Evolutionary conservation across 306 rosid species (phyloP).

Genomic region (Malus orientalis): DNA sequence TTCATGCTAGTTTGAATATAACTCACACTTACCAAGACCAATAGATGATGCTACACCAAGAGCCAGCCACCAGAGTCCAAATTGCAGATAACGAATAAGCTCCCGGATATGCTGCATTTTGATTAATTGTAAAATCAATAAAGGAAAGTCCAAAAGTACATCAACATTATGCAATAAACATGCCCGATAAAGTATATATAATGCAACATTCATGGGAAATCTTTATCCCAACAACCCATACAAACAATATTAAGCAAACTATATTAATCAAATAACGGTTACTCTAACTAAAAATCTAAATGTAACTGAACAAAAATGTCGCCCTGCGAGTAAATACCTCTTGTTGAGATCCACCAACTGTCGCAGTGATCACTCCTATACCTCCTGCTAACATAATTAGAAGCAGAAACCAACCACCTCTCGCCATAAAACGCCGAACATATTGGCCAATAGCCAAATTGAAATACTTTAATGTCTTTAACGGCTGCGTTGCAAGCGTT

Average conservation of each 20-base stretch:
- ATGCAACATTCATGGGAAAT: background rate
- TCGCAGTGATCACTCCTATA: background rate
- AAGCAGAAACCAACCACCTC: constrained; percentile 7
- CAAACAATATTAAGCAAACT: background rate
- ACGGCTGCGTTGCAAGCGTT: background rate
- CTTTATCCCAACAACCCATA: background rate
- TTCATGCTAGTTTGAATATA: background rate
- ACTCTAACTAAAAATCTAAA: background rate
- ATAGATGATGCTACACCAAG: constrained; percentile 13
- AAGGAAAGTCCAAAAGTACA: background rate
- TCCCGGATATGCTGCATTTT: background rate
- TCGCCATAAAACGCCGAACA: background rate
- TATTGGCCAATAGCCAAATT: background rate
- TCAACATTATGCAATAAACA: background rate
- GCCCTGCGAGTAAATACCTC: background rate
- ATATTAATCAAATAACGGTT: background rate
- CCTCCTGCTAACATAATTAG: constrained; percentile 2
- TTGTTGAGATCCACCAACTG: background rate
- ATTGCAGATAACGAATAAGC: constrained; percentile 1
- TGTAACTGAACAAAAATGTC: background rate
- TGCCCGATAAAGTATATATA: background rate
- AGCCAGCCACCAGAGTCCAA: constrained; percentile 12
- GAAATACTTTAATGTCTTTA: constrained; percentile 8
- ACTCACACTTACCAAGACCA: constrained; percentile 6
- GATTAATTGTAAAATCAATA: background rate